These are phyloP conservation scores for Prototheca stagnorum DNA, from an alignment of 163 green algal species.

Conservation along the genomic window DNA sequence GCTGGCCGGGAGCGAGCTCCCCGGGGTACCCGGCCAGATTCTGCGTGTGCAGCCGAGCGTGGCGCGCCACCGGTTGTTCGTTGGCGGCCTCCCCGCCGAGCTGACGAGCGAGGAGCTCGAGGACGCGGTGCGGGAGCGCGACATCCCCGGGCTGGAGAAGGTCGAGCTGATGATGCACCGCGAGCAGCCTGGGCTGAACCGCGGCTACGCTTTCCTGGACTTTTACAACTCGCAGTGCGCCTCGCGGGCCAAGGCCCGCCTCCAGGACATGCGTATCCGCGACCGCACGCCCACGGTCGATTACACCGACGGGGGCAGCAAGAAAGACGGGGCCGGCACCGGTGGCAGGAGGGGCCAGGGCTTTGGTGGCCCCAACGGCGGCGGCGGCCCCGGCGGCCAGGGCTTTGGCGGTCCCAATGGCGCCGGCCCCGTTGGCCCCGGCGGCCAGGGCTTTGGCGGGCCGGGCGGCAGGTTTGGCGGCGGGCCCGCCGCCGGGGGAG, in stretches of 20 bases:
- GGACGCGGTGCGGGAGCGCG: slow-evolving; percentile 13
- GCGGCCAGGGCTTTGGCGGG: too few relatives aligned
- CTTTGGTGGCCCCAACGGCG: too few relatives aligned
- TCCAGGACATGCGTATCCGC: slow-evolving; percentile 43
- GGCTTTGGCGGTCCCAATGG: too few relatives aligned
- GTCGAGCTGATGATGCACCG: slow-evolving; percentile 57
- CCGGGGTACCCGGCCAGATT: slow-evolving; percentile 29
- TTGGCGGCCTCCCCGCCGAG: slow-evolving; percentile 62
- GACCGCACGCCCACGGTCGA: slow-evolving; percentile 35
- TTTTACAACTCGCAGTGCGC: slow-evolving; percentile 82
- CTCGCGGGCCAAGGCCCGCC: slow-evolving; percentile 32
- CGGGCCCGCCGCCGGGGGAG: too few relatives aligned
- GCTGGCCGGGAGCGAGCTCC: slow-evolving; percentile 37
- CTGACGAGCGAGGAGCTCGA: slow-evolving; percentile 44
- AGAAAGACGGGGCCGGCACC: too few relatives aligned
- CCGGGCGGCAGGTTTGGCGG: too few relatives aligned
- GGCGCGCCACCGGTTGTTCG: slow-evolving; percentile 70
- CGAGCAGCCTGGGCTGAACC: slow-evolving; percentile 41
- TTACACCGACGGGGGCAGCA: slow-evolving; percentile 62
- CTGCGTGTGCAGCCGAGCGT: slow-evolving; percentile 47
- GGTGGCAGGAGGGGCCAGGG: too few relatives aligned
- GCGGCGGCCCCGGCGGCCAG: too few relatives aligned
- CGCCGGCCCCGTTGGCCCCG: too few relatives aligned
- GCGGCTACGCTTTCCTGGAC: slow-evolving; percentile 75
- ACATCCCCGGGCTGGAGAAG: slow-evolving; percentile 37